Evolutionary conservation across 2,329 filamentous ascomycete species (phyloP), one percentile per base, ranked within the genome.

Genomic region (Malbranchea cinnamomea): DNA sequence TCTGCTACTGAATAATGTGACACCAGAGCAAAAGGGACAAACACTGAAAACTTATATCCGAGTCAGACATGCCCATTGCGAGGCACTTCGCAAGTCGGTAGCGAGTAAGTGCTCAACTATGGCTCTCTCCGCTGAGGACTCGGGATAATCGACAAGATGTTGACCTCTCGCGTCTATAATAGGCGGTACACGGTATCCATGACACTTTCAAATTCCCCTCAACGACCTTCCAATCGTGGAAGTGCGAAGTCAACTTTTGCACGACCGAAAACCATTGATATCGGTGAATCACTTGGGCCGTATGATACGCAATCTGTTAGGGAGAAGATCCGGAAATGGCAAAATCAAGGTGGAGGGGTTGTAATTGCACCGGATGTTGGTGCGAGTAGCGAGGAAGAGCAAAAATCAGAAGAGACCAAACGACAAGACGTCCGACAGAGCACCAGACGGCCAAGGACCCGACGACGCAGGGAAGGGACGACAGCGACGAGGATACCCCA

Each of bases 281-380:
- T 57, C 26, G 56, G 52, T 9, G 45, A 47, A 12, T 67, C 66
- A 30, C 60, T 73, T 41, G 68, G 69, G 67, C 30, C 65, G 55
- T 49, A 72, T 60, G 53, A 62, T 71, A 42, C 74, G 60, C 54
- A 69, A 60, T 46, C 78, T n/a, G 78, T 91, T 27, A 71, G 71
- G 38, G 78, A 81, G 41, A 74, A 84, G 45, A 80, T 93, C 31
- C 77, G 75, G 42, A 69, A 76, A 54, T 93, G 84, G 84, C 83
- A 93, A 53, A 77, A 77, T 47, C 64, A 75, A 41, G 82, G 78
- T 45, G 78, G 76, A 19, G 67, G 68, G 4, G 76, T 74, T 15
- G 67, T 77, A 3, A 55, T 54, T 2, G 65, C 74, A 17, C 72
- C 78, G 22, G 56, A 80, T 18, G 64, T 69, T 4, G 67, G 70